Evolutionary conservation across 192 early-diverging fungal genomes (phyloP).

Genomic region (Coemansia interrupta): DNA sequence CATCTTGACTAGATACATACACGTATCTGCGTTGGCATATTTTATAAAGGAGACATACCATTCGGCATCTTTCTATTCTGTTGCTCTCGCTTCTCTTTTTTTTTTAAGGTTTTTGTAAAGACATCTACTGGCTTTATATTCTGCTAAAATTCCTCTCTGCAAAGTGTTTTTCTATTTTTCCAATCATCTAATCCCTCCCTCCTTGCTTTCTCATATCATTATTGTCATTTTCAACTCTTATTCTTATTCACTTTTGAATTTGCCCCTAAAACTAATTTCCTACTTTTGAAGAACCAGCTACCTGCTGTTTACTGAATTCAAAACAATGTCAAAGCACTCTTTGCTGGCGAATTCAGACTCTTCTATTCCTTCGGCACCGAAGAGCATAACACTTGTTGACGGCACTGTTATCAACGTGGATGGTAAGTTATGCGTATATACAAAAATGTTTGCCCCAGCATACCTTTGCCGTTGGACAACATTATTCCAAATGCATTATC

Average conservation of each 20-base stretch:
- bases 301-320: background rate
- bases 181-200: background rate
- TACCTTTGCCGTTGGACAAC: background rate
- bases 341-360: conserved; percentile 36
- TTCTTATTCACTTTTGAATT: conserved; percentile 2
- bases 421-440: conserved; percentile 27
- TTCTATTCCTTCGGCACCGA: conserved; percentile 29
- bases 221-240: background rate
- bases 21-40: no score
- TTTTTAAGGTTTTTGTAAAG: no score
- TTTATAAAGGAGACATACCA: no score
- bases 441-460: background rate
- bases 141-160: no score
- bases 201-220: background rate
- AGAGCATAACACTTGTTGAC: conserved; percentile 28
- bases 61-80: no score
- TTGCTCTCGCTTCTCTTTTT: no score
- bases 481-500: background rate
- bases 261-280: background rate
- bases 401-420: conserved; percentile 28
- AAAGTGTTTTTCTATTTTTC: conserved; percentile 2
- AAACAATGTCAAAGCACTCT: conserved; percentile 34
- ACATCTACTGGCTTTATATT: no score
- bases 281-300: background rate
- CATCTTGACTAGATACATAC: background rate